Conservation (phyloP, 192 early-diverging fungal genomes). For the Cetraspora pellucida region DNA sequence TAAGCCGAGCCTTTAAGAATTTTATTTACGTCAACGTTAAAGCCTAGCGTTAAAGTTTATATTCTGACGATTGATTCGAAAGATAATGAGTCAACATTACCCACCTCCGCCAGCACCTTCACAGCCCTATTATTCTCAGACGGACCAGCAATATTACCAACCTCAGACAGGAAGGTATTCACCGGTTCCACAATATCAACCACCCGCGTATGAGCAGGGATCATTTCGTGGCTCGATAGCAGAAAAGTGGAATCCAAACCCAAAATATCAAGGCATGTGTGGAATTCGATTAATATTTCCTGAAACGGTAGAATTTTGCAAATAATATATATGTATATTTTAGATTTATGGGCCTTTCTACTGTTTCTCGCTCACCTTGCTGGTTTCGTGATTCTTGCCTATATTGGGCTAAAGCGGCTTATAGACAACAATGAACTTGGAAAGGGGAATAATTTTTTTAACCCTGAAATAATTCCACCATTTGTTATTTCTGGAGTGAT, state of each 20-base stretch:
- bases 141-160: conserved; percentile 11
- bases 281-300: neutral
- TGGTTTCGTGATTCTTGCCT: conserved; percentile 39
- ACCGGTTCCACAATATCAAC: conserved; percentile 25
- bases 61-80: neutral
- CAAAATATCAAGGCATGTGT: conserved; percentile 24
- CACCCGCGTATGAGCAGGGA: conserved; percentile 29
- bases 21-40: no score
- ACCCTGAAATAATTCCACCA: conserved; percentile 54
- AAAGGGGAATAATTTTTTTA: conserved; percentile 47
- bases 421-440: conserved; percentile 26
- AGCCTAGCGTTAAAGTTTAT: no score
- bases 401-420: conserved; percentile 39
- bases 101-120: neutral
- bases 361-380: conserved; percentile 42
- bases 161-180: conserved; percentile 5
- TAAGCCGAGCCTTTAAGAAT: no score
- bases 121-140: conserved; percentile 3
- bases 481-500: conserved; percentile 49
- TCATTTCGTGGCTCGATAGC: neutral
- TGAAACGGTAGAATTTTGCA: no score
- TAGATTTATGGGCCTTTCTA: conserved; percentile 42
- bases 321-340: neutral
- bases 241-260: conserved; percentile 29
- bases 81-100: conserved; percentile 29